Conservation (phyloP, 2,329 filamentous ascomycete genomes). For the Aspergillus japonicus region DNA sequence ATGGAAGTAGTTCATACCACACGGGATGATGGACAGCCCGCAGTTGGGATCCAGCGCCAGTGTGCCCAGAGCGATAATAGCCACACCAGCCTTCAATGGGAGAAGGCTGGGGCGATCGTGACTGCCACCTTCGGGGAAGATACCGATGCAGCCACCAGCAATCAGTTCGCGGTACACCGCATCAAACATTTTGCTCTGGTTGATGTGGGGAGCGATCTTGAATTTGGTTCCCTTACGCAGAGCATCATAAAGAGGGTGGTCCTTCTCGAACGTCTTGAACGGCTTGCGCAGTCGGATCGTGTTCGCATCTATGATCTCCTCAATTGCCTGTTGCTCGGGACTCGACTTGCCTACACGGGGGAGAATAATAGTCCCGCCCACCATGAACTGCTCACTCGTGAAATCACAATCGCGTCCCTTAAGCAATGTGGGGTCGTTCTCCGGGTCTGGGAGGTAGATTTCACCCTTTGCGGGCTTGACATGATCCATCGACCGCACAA, state of each 20-base stretch:
- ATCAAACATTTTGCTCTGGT: constrained; percentile 91
- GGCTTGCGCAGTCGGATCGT: constrained; percentile 84
- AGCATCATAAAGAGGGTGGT: constrained; percentile 77
- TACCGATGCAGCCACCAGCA: constrained; percentile 84
- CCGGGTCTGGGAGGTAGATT: constrained; percentile 85
- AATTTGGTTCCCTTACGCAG: constrained; percentile 75
- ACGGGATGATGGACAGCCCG: constrained; percentile 89
- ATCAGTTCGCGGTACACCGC: constrained; percentile 83
- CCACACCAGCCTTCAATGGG: constrained; percentile 92
- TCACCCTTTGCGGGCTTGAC: constrained; percentile 76
- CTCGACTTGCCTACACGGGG: constrained; percentile 79
- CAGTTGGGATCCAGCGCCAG: constrained; percentile 82
- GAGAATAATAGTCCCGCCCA: constrained; percentile 81
- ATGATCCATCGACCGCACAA: constrained; percentile 84
- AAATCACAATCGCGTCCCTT: constrained; percentile 82
- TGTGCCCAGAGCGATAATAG: constrained; percentile 94
- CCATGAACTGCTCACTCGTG: constrained; percentile 63
- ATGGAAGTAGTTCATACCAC: constrained; percentile 99
- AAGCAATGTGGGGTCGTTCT: constrained; percentile 78
- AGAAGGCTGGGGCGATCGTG: constrained; percentile 90
- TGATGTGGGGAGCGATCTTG: constrained; percentile 87
- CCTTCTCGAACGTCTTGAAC: constrained; percentile 65
- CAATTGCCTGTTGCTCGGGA: constrained; percentile 71
- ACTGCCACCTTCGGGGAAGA: constrained; percentile 95
- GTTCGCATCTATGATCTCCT: constrained; percentile 73